phyloP scores from a whole-genome alignment of 2,329 filamentous ascomycete genomes.

The Talaromyces sp. region DNA sequence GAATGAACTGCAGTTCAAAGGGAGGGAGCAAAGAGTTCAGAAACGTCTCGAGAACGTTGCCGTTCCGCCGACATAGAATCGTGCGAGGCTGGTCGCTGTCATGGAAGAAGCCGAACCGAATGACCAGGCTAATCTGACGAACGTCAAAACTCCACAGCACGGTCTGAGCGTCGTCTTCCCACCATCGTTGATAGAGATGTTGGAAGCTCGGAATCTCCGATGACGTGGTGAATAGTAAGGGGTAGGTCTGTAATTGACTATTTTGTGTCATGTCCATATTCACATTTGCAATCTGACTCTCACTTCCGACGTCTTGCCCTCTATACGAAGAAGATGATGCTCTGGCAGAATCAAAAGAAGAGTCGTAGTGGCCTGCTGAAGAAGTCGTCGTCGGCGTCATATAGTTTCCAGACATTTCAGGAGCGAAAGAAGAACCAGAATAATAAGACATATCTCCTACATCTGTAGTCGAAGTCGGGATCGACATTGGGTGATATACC shows the following conservation, averaged over 20 bases:
- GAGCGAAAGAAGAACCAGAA: conserved; percentile 1
- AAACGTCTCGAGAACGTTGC: conserved; percentile 32
- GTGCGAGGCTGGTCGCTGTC: conserved; percentile 35
- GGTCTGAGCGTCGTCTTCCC: conserved; percentile 40
- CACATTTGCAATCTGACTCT: not conserved
- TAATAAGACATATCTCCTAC: conserved; percentile 9
- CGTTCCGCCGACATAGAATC: conserved; percentile 33
- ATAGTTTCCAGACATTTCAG: conserved; percentile 5
- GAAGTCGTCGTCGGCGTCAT: not conserved
- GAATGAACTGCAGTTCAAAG: conserved; percentile 26
- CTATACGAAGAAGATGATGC: not conserved
- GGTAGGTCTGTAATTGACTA: conserved; percentile 23
- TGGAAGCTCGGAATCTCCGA: conserved; percentile 34
- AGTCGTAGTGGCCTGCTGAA: not conserved
- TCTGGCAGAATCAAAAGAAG: not conserved
- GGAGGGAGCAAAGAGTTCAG: conserved; percentile 29
- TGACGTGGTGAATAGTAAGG: conserved; percentile 29
- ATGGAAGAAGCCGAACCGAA: conserved; percentile 37
- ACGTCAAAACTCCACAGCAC: conserved; percentile 39
- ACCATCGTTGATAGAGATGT: conserved; percentile 34
- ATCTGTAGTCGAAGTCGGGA: conserved; percentile 1
- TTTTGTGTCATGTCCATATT: not conserved
- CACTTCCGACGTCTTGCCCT: not conserved
- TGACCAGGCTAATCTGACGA: conserved; percentile 35
- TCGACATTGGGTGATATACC: conserved; percentile 8